Evolutionary conservation across 495 filamentous ascomycete genomes (phyloP).

Genomic region (Penicillium chermesinum): DNA sequence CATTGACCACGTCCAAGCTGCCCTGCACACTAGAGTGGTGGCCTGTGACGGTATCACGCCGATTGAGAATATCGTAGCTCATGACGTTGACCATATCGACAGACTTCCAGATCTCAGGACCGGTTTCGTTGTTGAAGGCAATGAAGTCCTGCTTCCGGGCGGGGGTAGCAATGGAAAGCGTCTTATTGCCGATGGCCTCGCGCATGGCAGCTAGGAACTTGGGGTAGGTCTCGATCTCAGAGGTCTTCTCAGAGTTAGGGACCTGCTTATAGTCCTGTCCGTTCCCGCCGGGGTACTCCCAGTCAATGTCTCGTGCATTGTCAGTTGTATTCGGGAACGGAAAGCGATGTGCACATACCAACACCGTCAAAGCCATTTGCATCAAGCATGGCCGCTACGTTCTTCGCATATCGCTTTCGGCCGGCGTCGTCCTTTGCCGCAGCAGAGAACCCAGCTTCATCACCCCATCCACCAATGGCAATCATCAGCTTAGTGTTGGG

Average conservation of each 20-base stretch:
- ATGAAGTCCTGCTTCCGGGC: slow-evolving; percentile 67
- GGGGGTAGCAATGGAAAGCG: slow-evolving; percentile 67
- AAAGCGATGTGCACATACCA: slow-evolving; percentile 15
- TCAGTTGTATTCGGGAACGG: neutral
- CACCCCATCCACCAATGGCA: slow-evolving; percentile 72
- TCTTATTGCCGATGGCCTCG: slow-evolving; percentile 53
- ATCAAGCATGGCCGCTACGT: slow-evolving; percentile 58
- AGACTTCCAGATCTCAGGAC: slow-evolving; percentile 57
- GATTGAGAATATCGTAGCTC: slow-evolving; percentile 77
- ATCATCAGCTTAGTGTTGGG: slow-evolving; percentile 59
- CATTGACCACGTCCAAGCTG: slow-evolving; percentile 51
- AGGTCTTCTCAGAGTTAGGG: slow-evolving; percentile 56
- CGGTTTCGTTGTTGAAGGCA: slow-evolving; percentile 59
- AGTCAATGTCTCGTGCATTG: slow-evolving; percentile 61
- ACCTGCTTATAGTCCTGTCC: slow-evolving; percentile 67
- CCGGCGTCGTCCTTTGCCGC: slow-evolving; percentile 51
- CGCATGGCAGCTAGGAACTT: slow-evolving; percentile 57
- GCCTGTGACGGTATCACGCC: slow-evolving; percentile 61
- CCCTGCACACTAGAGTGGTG: slow-evolving; percentile 59
- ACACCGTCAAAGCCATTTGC: slow-evolving; percentile 58
- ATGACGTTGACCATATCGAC: slow-evolving; percentile 76
- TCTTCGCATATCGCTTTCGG: slow-evolving; percentile 56
- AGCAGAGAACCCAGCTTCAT: slow-evolving; percentile 55
- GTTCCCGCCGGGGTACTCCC: slow-evolving; percentile 79
- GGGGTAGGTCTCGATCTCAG: slow-evolving; percentile 62